Conservation (phyloP, 257 asterid species). For the Eustoma russellianum region DNA sequence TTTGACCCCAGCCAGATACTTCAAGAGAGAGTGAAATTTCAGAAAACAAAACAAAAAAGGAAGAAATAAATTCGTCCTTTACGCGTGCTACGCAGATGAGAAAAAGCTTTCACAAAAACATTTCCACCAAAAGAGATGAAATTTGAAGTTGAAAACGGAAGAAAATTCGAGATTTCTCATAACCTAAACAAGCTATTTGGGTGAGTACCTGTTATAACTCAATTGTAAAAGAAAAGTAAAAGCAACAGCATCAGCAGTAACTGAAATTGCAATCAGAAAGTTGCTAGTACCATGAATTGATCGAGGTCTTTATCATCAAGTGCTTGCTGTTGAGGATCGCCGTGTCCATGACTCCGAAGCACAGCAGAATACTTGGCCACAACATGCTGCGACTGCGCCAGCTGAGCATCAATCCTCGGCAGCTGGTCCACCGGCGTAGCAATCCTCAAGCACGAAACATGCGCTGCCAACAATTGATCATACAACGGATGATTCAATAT, state of each 20-base stretch:
- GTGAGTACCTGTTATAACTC: no score
- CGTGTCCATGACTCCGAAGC: slow-evolving; percentile 31
- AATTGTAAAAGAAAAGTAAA: no score
- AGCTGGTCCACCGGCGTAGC: slow-evolving; percentile 99
- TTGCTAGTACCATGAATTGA: slow-evolving; percentile 67
- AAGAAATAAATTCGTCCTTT: no score
- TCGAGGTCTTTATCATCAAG: slow-evolving; percentile 84
- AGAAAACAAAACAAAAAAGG: no score
- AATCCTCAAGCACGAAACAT: slow-evolving; percentile 82
- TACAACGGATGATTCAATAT: slow-evolving; percentile 70
- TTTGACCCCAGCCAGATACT: no score
- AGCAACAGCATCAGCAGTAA: neutral
- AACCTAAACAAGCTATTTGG: no score
- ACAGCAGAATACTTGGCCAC: slow-evolving; percentile 70
- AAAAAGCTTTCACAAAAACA: no score
- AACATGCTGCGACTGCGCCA: slow-evolving; percentile 81
- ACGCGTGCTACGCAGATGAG: no score
- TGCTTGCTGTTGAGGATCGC: slow-evolving; percentile 35
- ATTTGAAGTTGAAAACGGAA: neutral
- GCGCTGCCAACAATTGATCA: slow-evolving; percentile 83
- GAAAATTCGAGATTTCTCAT: neutral
- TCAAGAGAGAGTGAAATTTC: no score
- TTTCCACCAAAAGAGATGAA: no score
- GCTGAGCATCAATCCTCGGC: slow-evolving; percentile 93
- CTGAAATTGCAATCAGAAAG: neutral